Evolutionary conservation across 805 yeast genomes (phyloP).

Genomic region (Wickerhamomyces rabaulensis): DNA sequence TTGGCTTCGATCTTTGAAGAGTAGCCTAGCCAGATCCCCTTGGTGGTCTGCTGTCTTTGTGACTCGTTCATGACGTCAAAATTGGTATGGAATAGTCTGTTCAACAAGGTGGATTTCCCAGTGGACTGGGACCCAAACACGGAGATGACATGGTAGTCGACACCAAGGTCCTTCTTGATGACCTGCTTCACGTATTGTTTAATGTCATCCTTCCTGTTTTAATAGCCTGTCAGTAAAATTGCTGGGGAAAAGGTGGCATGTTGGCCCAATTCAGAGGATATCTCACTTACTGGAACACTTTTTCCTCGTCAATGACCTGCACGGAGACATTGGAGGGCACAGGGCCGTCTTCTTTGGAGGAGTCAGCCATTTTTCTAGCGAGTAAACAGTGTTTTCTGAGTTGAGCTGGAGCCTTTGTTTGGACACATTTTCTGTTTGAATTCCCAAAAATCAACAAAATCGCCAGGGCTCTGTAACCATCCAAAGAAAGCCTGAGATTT

Average conservation of each 20-base stretch:
- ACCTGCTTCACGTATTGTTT: constrained; percentile 26
- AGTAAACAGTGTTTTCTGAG: not conserved
- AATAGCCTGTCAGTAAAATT: constrained; percentile 3
- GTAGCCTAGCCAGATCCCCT: constrained; percentile 74
- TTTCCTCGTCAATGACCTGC: constrained; percentile 50
- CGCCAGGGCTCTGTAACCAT: not conserved
- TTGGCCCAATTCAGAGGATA: too few relatives aligned
- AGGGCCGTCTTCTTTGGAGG: not conserved
- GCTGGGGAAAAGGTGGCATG: too few relatives aligned
- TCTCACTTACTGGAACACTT: constrained; percentile 35
- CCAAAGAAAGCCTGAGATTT: too few relatives aligned
- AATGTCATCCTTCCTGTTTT: constrained; percentile 6
- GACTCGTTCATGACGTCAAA: constrained; percentile 93
- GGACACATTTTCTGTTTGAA: too few relatives aligned
- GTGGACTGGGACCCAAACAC: constrained; percentile 97
- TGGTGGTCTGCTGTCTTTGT: constrained; percentile 84
- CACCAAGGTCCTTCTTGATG: constrained; percentile 44
- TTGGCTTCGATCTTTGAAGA: constrained; percentile 36
- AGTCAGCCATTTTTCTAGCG: not conserved
- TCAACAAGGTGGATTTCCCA: constrained; percentile 90
- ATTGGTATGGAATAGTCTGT: constrained; percentile 75
- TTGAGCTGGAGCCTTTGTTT: too few relatives aligned
- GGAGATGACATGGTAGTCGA: constrained; percentile 82
- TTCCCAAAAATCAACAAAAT: too few relatives aligned
- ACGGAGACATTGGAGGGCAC: constrained; percentile 28